These are phyloP conservation scores for Xylaria acuta DNA, from an alignment of 495 filamentous ascomycete genomes.

Conservation along the genomic window DNA sequence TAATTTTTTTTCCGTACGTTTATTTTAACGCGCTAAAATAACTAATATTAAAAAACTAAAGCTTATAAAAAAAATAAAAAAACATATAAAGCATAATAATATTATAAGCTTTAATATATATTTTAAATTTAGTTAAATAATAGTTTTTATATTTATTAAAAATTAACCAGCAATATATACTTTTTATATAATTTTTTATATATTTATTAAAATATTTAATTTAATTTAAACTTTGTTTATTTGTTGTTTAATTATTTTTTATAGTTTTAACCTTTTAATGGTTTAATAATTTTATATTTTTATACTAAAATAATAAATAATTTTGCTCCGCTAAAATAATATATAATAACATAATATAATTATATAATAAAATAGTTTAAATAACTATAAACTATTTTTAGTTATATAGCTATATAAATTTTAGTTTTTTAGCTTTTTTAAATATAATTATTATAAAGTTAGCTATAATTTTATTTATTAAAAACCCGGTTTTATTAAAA, in stretches of 20 bases:
- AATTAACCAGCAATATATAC: neutral
- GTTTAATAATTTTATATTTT: constrained; percentile 1
- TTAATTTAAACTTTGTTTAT: neutral
- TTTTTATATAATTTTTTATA: neutral
- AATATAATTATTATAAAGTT: neutral
- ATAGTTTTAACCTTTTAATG: no score
- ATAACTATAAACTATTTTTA: neutral
- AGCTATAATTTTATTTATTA: neutral
- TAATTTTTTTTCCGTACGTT: no score
- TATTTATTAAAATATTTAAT: constrained; percentile 5
- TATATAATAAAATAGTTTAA: constrained; percentile 4
- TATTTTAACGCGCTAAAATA: neutral
- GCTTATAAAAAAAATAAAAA: neutral
- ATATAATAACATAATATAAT: neutral
- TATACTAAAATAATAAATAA: neutral
- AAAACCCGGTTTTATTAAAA: neutral
- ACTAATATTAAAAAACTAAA: neutral
- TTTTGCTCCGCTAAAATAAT: neutral
- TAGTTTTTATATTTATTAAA: no score
- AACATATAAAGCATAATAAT: neutral
- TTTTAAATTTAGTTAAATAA: no score
- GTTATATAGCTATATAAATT: neutral
- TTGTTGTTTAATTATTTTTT: neutral
- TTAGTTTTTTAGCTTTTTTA: neutral
- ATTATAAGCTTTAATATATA: neutral